Conservation (phyloP, 176 grass and related monocot genomes). For the Cenchrus fungigraminus region DNA sequence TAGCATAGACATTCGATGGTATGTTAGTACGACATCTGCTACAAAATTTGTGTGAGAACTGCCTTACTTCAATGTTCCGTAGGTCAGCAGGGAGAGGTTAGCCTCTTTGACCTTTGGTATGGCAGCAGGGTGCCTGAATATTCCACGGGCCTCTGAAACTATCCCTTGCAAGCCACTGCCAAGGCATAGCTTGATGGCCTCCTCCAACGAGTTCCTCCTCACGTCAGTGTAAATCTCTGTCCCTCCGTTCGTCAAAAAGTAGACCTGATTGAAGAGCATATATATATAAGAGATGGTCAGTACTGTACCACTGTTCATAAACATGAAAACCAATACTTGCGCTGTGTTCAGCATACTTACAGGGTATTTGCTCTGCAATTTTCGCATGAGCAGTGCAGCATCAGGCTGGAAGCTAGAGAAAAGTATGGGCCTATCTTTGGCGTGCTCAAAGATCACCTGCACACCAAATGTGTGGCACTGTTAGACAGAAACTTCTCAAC, state of each 20-base stretch:
- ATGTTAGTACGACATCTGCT: background rate
- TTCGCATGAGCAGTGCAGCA: conserved; percentile 60
- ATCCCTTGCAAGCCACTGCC: conserved; percentile 72
- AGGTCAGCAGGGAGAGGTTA: conserved; percentile 74
- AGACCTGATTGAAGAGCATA: conserved; percentile 60
- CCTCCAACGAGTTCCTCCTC: conserved; percentile 88
- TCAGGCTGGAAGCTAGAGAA: conserved; percentile 98
- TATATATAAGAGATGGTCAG: background rate
- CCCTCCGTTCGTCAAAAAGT: conserved; percentile 88
- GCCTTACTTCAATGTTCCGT: conserved; percentile 84
- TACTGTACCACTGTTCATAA: background rate
- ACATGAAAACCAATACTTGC: background rate
- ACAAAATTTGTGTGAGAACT: background rate
- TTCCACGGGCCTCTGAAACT: conserved; percentile 73
- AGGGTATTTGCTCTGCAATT: conserved; percentile 76
- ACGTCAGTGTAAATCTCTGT: conserved; percentile 55
- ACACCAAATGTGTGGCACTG: background rate
- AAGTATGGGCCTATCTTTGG: conserved; percentile 76
- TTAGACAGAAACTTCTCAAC: background rate
- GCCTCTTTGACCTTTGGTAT: conserved; percentile 86
- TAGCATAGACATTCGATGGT: background rate
- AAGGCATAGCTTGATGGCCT: conserved; percentile 72
- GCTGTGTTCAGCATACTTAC: conserved; percentile 45
- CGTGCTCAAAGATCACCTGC: conserved; percentile 68
- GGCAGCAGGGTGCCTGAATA: conserved; percentile 70